Evolutionary conservation across 2,329 filamentous ascomycete species (phyloP), one percentile per base, ranked within the genome.

Genomic region (Fusarium sp.): DNA sequence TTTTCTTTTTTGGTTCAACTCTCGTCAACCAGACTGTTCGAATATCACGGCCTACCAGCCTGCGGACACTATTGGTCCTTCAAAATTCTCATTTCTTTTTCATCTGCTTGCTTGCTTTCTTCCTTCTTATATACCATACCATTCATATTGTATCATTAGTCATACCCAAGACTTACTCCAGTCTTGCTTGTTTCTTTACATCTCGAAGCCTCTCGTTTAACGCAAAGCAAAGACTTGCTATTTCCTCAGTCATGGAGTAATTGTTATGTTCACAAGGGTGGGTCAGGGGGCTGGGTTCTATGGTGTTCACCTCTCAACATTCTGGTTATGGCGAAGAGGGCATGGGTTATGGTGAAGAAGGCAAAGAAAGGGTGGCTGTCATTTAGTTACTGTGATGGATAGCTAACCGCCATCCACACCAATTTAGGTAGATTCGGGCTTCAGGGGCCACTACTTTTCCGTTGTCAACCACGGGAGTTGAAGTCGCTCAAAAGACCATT

Each of bases 81-180:
- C 54, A 33, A 43, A 30, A 39, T 51, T 43, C 40, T 45, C 30
- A 28, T 40, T 44, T 37, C 48, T 52, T 24, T 24, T 8, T 24
- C 7, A 24, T 24, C 24, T 39, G 44, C 40, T 28, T 44, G 14
- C 39, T 39, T 28, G 15, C 35, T 22, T 48, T 19, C 39, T 51
- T 51, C 26, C 41, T 54, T 44, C 62, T 20, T 44, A 50, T 73
- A 24, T 24, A 24, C 24, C 24, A 71, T 72, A 71, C 67, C 65
- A 69, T 72, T 68, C 64, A 58, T 65, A 32, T 30, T 58, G 67
- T 72, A 72, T 55, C 65, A 62, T 69, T 71, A 71, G 37, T 64
- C 58, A 54, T 61, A 62, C 44, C 52, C 43, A 56, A 55, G 65
- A 48, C 51, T 24, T 48, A 32, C 9, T 24, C 28, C 19, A 52